These are phyloP conservation scores for Tetrapisispora nanseiensis DNA, from an alignment of 805 yeast genomes.

Conservation along the genomic window DNA sequence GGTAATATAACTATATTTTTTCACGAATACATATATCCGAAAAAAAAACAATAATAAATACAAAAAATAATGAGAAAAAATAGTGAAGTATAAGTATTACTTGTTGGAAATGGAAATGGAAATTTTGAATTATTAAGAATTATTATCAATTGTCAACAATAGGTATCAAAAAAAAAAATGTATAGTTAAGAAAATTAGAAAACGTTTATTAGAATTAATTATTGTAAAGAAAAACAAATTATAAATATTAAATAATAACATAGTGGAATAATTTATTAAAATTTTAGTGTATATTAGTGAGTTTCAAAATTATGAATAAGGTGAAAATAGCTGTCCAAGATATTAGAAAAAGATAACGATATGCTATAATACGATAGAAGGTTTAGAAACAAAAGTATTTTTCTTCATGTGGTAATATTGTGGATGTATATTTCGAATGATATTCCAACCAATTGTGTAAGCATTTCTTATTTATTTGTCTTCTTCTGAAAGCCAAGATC, in stretches of 20 bases:
- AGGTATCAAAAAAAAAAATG: background rate
- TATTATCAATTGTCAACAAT: background rate
- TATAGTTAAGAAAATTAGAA: constrained; percentile 3
- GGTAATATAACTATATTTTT: background rate
- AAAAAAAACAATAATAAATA: background rate
- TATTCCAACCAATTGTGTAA: background rate
- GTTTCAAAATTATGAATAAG: background rate
- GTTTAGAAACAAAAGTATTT: background rate
- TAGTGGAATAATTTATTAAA: constrained; percentile 2
- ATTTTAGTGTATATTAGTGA: constrained; percentile 1
- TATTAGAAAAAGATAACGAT: background rate
- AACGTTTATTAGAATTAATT: constrained; percentile 1
- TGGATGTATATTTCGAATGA: background rate
- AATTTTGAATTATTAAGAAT: background rate
- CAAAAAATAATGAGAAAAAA: background rate
- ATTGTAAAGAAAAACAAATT: constrained; percentile 1
- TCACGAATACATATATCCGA: background rate
- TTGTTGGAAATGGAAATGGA: background rate
- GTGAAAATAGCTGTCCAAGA: background rate
- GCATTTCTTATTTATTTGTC: background rate
- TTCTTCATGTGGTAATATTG: background rate
- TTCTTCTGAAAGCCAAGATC: too few relatives aligned
- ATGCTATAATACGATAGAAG: background rate
- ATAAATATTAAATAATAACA: constrained; percentile 2
- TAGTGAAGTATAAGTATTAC: background rate